Conservation (phyloP, 129 eudicot genomes). For the Smallanthus sonchifolius region DNA sequence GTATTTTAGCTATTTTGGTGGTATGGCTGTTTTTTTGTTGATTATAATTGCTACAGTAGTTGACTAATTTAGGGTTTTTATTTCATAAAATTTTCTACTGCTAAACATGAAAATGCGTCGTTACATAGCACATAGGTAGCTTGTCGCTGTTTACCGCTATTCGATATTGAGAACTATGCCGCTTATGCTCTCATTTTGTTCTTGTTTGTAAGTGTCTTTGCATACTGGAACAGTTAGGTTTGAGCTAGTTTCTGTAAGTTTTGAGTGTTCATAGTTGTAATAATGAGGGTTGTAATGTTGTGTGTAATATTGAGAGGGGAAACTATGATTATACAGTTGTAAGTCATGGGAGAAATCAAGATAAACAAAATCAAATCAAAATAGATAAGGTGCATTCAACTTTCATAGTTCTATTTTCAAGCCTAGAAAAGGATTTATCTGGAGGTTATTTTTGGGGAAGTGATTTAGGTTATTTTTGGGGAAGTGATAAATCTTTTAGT, state of each 20-base stretch:
- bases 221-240: not conserved
- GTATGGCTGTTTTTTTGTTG: no score
- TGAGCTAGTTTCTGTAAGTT: not conserved
- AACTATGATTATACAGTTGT: not conserved
- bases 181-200: not conserved
- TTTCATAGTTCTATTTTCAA: not conserved
- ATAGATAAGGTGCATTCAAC: not conserved
- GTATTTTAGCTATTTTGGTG: no score
- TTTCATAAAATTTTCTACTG: no score
- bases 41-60: no score
- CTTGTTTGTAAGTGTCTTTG: not conserved
- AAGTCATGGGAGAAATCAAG: not conserved
- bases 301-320: not conserved
- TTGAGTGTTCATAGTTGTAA: not conserved
- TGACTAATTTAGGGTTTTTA: no score
- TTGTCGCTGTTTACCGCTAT: no score
- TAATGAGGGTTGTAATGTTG: not conserved
- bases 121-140: no score
- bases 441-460: no score
- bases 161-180: no score
- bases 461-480: no score
- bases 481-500: not conserved
- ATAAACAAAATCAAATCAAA: not conserved
- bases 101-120: no score
- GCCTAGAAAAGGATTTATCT: not conserved